Evolutionary conservation across 495 filamentous ascomycete genomes (phyloP), one percentile per base, ranked within the genome.

Genomic region (Penicillium paradoxum): DNA sequence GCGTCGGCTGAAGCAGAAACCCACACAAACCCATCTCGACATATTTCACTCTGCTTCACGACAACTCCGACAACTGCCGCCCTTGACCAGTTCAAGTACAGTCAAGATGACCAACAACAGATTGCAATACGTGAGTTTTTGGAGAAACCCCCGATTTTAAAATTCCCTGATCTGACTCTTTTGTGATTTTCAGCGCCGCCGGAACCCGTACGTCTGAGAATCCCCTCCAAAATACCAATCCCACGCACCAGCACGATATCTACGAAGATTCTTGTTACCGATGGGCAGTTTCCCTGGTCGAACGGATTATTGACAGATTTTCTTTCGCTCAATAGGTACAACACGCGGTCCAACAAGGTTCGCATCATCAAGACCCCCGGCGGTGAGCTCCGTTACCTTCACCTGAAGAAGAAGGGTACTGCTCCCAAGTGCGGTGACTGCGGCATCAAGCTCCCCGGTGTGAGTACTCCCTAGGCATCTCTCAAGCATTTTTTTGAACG

Each of bases 381-480:
- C 72, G 93, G 93, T 70, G 80, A 90, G 72, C 85, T 95, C 58
- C 87, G 91, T 68, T 86, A 95, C 68, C 89, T 97, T 62, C 91
- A 97, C 85, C 90, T 95, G 81, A 97, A 97, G 87, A 97, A 97
- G 87, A 86, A 85, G 76, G 91, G 90, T 60, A 91, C 88, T 65
- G 84, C 89, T 62, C 92, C 93, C 65, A 97, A 97, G 81, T 99
- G 93, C 73, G 93, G 93, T 83, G 93, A 97, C 82, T 97, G 93
- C 71, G 91, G 91, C 67, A 85, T 85, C 78, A 96, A 96, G 80
- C 83, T 96, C 65, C 83, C 89, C 62, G 91, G 91, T 72, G 90
- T 95, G 85, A 85, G 89, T 90, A 45, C 57, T 56, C 53, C 65
- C 58, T 56, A 14, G 41, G 36, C 57, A 60, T 62, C 58, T 59